Conservation (phyloP, 2,329 filamentous ascomycete genomes). For the Pleomassaria siparia region DNA sequence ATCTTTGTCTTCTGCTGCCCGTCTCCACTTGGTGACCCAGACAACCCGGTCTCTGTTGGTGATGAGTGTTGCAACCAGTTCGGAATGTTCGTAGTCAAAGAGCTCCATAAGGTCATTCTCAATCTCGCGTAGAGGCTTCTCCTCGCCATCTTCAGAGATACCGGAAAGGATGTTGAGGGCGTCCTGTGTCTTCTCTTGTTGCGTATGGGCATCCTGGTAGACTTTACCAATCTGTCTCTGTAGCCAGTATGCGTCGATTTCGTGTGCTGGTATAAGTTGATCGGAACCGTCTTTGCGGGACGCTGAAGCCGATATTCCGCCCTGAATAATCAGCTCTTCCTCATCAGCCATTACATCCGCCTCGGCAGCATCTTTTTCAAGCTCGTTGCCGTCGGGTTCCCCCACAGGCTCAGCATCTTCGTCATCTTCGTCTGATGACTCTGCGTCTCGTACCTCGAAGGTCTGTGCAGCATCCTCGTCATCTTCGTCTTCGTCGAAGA, state of each 20-base stretch:
- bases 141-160: constrained; percentile 70
- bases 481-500: constrained; percentile 87
- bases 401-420: constrained; percentile 64
- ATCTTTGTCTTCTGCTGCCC: constrained; percentile 74
- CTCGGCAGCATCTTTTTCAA: constrained; percentile 52
- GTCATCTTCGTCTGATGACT: constrained; percentile 77
- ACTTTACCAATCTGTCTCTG: constrained; percentile 87
- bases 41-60: constrained; percentile 91
- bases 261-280: constrained; percentile 72
- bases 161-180: constrained; percentile 82
- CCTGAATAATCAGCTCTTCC: constrained; percentile 84
- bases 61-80: constrained; percentile 87
- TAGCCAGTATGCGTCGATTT: constrained; percentile 97
- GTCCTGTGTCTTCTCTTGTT: constrained; percentile 87
- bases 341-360: constrained; percentile 55
- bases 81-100: constrained; percentile 95
- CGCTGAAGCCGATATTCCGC: constrained; percentile 51
- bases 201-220: constrained; percentile 88
- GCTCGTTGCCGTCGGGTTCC: constrained; percentile 57
- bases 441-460: constrained; percentile 82
- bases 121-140: constrained; percentile 85
- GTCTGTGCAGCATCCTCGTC: constrained; percentile 75
- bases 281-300: constrained; percentile 48
- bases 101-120: constrained; percentile 98
- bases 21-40: constrained; percentile 87